phyloP scores from a whole-genome alignment of 2,329 filamentous ascomycete species.

The Fusarium euwallaceae region DNA sequence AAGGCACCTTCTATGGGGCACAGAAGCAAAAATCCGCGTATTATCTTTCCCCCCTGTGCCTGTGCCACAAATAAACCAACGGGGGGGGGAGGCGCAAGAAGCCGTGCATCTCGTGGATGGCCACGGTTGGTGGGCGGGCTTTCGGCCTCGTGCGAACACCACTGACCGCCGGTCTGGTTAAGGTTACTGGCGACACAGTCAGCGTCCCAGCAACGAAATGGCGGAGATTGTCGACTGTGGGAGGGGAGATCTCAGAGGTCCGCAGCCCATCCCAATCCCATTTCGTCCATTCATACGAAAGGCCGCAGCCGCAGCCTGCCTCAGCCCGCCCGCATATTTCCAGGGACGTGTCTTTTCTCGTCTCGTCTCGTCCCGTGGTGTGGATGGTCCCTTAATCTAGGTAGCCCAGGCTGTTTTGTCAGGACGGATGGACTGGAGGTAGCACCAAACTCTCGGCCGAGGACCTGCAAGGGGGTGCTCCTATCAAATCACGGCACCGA shows the following conservation, averaged over 20 bases:
- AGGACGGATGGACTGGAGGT: neutral
- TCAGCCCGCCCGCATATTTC: constrained; percentile 8
- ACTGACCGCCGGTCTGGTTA: constrained; percentile 42
- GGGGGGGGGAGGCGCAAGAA: constrained; percentile 10
- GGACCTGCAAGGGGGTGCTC: constrained; percentile 17
- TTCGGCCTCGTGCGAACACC: constrained; percentile 23
- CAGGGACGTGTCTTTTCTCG: constrained; percentile 15
- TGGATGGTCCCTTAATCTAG: constrained; percentile 35
- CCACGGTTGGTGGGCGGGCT: constrained; percentile 9
- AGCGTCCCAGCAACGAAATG: constrained; percentile 30
- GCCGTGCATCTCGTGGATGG: constrained; percentile 14
- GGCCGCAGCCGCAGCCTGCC: constrained; percentile 15
- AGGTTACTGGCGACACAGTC: constrained; percentile 34
- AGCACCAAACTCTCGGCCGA: constrained; percentile 30
- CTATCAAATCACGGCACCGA: constrained; percentile 15
- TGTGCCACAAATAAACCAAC: constrained; percentile 17
- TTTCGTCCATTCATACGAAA: neutral
- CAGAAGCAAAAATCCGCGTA: constrained; percentile 27
- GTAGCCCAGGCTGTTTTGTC: constrained; percentile 31
- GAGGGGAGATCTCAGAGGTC: neutral
- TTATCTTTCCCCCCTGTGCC: constrained; percentile 8
- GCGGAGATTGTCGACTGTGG: constrained; percentile 30
- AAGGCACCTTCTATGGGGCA: constrained; percentile 16
- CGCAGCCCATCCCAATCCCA: neutral
- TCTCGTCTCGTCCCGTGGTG: constrained; percentile 21